Evolutionary conservation across 169 alveolate genomes (phyloP), one percentile per base, ranked within the genome.

Genomic region (Cryptosporidium xiaoi): DNA sequence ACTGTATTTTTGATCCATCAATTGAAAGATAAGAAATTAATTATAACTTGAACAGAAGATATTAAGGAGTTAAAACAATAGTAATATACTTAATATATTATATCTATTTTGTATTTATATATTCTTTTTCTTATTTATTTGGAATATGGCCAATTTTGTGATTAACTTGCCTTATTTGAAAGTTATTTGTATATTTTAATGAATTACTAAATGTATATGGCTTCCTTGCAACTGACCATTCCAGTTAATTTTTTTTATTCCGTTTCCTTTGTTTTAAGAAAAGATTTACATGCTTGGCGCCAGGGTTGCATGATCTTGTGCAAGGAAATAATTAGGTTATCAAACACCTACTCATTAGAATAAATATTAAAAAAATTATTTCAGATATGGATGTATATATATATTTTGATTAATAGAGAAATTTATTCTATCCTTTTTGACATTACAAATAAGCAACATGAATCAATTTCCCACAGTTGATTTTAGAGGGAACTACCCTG

Each of bases 401-500:
- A 20, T 50, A 18, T n/a, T n/a, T 27, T 20, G 8, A 48, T 66
- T 31, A 27, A 29, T n/a, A 20, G 8, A 24, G 0, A 66, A n/a
- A 7, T 0, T 46, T 10, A 13, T 66, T 18, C 55, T 6, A 50
- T 53, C 6, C 4, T 20, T 53, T 40, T 40, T 6, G 48, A 8
- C 20, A 20, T 44, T 15, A 27, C 50, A 48, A 27, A 69, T 69
- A 68, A 48, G 53, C 13, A 69, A 69, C 20, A 51, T 53, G 1
- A 69, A 33, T 69, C 56, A 64, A 55, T n/a, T 51, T 69, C 66
- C 83, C 6, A 12, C 44, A 6, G 46, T 77, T 58, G 51, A 77
- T 77, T 77, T 31, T 44, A 50, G 85, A 2, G 85, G 85, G 2
- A 77, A 77, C 50, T 77, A 77, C 40, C 85, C 85, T 16, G 85